Conservation (phyloP, 1,284 basidiomycete species). For the Serendipita sp. region DNA sequence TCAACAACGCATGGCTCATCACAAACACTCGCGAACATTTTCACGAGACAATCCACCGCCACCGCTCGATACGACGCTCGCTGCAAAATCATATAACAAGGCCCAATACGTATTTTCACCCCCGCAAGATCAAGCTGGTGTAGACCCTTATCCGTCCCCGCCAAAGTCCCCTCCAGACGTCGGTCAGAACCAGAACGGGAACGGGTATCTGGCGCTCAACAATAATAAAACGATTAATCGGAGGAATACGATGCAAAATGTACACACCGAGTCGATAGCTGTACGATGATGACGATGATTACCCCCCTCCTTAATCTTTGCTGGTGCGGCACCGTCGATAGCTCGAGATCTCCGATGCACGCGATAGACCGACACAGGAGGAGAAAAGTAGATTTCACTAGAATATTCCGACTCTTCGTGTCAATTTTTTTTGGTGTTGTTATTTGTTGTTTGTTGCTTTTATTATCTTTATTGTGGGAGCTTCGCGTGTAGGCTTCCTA, state of each 20-base stretch:
- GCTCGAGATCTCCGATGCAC: not conserved
- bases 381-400: too few species aligned
- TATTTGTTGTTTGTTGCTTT: not conserved
- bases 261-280: not conserved
- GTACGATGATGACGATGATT: not conserved
- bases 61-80: slow-evolving; percentile 11
- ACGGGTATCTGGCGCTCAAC: not conserved
- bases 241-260: not conserved
- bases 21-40: slow-evolving; percentile 11
- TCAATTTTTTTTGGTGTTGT: not conserved
- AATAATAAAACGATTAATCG: not conserved
- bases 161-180: slow-evolving; percentile 51
- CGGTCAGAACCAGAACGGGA: not conserved
- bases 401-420: too few species aligned
- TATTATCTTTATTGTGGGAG: not conserved
- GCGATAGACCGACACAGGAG: not conserved
- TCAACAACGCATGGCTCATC: slow-evolving; percentile 9
- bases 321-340: too few species aligned
- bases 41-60: slow-evolving; percentile 7
- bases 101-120: slow-evolving; percentile 19
- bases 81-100: slow-evolving; percentile 22
- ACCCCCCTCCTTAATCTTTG: not conserved
- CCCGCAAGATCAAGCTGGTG: slow-evolving; percentile 3
- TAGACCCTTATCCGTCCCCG: slow-evolving; percentile 59
- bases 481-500: not conserved